phyloP scores from a whole-genome alignment of 257 asterid genomes.

The Jacaranda copaia region DNA sequence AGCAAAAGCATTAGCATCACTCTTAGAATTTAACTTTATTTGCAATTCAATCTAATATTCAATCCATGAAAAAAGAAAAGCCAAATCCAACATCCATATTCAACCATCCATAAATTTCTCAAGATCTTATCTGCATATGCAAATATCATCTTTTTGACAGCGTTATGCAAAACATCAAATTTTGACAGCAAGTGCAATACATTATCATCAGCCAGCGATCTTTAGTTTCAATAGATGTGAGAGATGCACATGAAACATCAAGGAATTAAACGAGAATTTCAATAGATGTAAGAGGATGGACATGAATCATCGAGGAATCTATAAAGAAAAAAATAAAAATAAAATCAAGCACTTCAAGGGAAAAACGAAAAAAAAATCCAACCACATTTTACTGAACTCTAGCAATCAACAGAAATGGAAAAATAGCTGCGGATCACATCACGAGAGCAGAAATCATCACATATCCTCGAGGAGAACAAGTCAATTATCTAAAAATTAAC shows the following conservation, averaged over 20 bases:
- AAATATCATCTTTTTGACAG: constrained; percentile 11
- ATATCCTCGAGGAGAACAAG: constrained; percentile 9
- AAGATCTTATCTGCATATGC: constrained; percentile 4
- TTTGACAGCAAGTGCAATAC: not conserved
- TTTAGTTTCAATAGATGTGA: not conserved
- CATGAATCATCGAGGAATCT: not conserved
- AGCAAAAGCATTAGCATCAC: not conserved
- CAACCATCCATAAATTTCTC: constrained; percentile 9
- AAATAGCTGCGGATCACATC: constrained; percentile 11
- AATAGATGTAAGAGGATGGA: no score
- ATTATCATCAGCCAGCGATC: not conserved
- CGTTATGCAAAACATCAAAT: not conserved
- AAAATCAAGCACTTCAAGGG: not conserved
- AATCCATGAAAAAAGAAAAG: not conserved
- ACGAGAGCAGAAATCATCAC: constrained; percentile 5
- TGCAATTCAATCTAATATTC: not conserved
- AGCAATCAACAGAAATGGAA: not conserved
- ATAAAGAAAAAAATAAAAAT: not conserved
- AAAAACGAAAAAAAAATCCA: not conserved
- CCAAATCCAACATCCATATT: not conserved
- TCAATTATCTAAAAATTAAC: constrained; percentile 11
- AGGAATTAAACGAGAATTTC: not conserved
- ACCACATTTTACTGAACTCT: not conserved
- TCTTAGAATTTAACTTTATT: not conserved
- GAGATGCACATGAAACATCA: not conserved